Conservation (phyloP, 139 green algal genomes). For the Dunaliella primolecta region DNA sequence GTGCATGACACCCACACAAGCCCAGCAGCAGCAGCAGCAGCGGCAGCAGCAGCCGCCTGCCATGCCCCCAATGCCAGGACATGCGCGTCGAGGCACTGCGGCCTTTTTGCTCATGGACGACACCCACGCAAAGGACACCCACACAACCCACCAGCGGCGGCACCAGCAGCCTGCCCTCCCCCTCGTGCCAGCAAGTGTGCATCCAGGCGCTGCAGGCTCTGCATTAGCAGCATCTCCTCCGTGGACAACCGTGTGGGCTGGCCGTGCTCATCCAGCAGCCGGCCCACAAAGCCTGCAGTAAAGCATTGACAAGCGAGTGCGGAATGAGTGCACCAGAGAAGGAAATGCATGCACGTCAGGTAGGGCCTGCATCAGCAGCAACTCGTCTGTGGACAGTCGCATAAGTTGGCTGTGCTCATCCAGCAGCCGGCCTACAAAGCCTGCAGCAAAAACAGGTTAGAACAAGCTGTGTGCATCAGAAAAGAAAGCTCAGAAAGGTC, state of each 20-base stretch:
- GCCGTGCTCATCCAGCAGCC: constrained; percentile 2
- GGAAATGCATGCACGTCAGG: constrained; percentile 32
- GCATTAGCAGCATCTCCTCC: constrained; percentile 44
- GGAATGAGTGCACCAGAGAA: no score
- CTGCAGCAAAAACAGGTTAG: neutral
- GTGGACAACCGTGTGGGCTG: constrained; percentile 17
- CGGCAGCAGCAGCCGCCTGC: no score
- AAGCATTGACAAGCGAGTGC: neutral
- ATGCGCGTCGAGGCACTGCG: no score
- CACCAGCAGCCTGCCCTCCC: no score
- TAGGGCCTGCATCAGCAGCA: constrained; percentile 35
- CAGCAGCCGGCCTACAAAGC: constrained; percentile 12
- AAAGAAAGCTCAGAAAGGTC: constrained; percentile 29
- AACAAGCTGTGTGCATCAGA: no score
- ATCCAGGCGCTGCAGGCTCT: constrained; percentile 39
- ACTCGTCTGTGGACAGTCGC: constrained; percentile 36
- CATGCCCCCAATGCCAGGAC: no score
- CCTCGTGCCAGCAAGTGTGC: constrained; percentile 21
- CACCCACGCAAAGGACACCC: no score
- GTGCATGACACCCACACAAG: no score
- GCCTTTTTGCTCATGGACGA: no score
- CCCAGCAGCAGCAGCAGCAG: no score
- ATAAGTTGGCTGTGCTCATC: neutral
- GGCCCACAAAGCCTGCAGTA: constrained; percentile 3
- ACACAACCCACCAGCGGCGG: no score